These are phyloP conservation scores for Mycena galopus DNA, from an alignment of 768 basidiomycete genomes.

Conservation along the genomic window DNA sequence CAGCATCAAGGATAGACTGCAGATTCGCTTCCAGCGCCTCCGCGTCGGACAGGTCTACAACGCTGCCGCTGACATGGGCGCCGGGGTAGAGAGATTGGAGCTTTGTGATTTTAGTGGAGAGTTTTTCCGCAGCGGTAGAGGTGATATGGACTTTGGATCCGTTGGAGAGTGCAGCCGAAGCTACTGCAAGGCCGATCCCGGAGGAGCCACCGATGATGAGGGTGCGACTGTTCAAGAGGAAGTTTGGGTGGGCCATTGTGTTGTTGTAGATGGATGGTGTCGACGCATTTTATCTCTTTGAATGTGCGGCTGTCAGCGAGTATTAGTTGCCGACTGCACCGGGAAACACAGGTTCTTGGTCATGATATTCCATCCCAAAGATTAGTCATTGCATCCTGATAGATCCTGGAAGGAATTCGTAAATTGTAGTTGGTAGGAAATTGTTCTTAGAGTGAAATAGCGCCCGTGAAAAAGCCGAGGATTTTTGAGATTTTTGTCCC, in stretches of 20 bases:
- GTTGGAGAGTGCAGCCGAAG: conserved; percentile 11
- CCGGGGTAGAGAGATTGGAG: conserved; percentile 17
- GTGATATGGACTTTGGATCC: conserved; percentile 25
- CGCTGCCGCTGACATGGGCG: conserved; percentile 14
- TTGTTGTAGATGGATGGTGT: neutral
- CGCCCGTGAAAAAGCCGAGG: too few relatives aligned
- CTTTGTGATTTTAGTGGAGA: neutral
- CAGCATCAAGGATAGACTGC: neutral
- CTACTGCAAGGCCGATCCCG: conserved; percentile 16
- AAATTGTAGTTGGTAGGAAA: too few relatives aligned
- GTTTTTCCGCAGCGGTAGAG: conserved; percentile 5
- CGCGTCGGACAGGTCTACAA: conserved; percentile 7
- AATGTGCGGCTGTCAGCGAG: too few relatives aligned
- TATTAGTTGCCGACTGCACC: too few relatives aligned
- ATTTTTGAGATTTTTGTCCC: too few relatives aligned
- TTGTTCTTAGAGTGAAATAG: too few relatives aligned
- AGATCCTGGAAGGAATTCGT: too few relatives aligned
- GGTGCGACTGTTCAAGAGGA: conserved; percentile 1
- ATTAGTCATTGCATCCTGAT: too few relatives aligned
- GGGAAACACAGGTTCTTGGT: too few relatives aligned
- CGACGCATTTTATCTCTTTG: too few relatives aligned
- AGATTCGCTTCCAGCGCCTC: conserved; percentile 14
- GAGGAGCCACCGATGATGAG: conserved; percentile 14
- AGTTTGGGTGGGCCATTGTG: conserved; percentile 21
- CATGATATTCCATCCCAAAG: too few relatives aligned